Conservation (phyloP, 1,284 basidiomycete species). For the Malassezia furfur region DNA sequence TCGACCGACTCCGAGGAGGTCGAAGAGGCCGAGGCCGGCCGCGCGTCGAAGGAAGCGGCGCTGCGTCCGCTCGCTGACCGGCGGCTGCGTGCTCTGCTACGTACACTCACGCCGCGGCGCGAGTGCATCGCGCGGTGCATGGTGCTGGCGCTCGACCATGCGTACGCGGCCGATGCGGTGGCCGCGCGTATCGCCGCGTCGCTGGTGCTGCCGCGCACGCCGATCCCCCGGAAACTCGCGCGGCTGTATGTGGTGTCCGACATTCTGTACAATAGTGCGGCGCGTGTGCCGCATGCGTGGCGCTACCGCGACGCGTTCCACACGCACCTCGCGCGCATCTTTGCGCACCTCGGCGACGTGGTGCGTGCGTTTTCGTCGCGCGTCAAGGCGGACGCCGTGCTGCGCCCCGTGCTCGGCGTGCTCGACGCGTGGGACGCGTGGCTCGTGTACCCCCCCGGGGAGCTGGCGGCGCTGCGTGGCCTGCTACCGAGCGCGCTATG, state of each 20-base stretch:
- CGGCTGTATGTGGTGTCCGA: slow-evolving; percentile 91
- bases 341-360: slow-evolving; percentile 32
- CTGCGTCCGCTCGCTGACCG: slow-evolving; percentile 68
- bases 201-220: slow-evolving; percentile 63
- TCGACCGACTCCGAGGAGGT: slow-evolving; percentile 92
- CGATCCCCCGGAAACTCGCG: slow-evolving; percentile 89
- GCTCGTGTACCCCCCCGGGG: slow-evolving; percentile 62
- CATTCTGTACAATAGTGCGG: slow-evolving; percentile 90
- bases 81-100: slow-evolving; percentile 79
- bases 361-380: slow-evolving; percentile 24
- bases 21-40: slow-evolving; percentile 67
- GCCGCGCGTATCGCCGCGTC: slow-evolving; percentile 25
- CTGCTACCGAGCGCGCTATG: background rate
- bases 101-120: slow-evolving; percentile 70
- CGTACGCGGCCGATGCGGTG: slow-evolving; percentile 55
- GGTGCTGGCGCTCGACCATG: slow-evolving; percentile 88
- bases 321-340: slow-evolving; percentile 23
- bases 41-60: slow-evolving; percentile 47
- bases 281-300: slow-evolving; percentile 63
- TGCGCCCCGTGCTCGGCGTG: slow-evolving; percentile 71
- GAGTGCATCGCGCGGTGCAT: slow-evolving; percentile 88
- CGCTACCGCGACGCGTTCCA: slow-evolving; percentile 26
- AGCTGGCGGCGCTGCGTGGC: slow-evolving; percentile 53
- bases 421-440: slow-evolving; percentile 92
- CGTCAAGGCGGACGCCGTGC: slow-evolving; percentile 49